Evolutionary conservation across 2,329 filamentous ascomycete species (phyloP).

Genomic region (Hypomyces rosellus): DNA sequence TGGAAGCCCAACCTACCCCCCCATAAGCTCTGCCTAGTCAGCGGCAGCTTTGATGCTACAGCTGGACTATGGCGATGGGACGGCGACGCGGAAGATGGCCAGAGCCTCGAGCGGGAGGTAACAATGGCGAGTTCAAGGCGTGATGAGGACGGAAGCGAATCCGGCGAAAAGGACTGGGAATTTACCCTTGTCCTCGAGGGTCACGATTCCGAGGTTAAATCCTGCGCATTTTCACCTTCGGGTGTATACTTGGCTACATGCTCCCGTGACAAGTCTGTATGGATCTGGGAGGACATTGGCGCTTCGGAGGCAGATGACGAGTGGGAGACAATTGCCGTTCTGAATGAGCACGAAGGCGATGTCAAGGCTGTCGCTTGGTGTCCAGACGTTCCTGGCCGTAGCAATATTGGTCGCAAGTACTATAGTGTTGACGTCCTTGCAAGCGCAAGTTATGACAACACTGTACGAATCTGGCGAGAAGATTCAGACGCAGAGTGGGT

Average conservation of each 20-base stretch:
- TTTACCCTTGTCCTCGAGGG: constrained; percentile 90
- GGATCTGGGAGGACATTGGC: constrained; percentile 95
- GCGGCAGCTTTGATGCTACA: constrained; percentile 88
- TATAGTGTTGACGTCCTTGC: constrained; percentile 69
- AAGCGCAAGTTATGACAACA: constrained; percentile 91
- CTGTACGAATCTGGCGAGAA: constrained; percentile 80
- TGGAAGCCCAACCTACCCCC: constrained; percentile 72
- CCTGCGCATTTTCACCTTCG: constrained; percentile 65
- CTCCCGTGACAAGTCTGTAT: constrained; percentile 86
- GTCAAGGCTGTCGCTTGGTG: constrained; percentile 95
- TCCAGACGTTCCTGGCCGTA: constrained; percentile 54
- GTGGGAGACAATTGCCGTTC: constrained; percentile 91
- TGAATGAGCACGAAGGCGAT: constrained; percentile 91
- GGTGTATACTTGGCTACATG: constrained; percentile 83
- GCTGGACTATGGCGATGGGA: constrained; percentile 76
- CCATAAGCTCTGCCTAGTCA: constrained; percentile 71
- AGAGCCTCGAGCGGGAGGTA: constrained; percentile 39
- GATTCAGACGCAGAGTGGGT: constrained; percentile 88
- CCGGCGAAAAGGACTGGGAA: constrained; percentile 78
- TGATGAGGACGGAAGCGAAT: constrained; percentile 23
- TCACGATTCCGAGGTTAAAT: constrained; percentile 90
- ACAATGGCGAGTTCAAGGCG: constrained; percentile 9
- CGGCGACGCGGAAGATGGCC: constrained; percentile 34
- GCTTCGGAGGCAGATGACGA: constrained; percentile 74
- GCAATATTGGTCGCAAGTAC: constrained; percentile 29